A percentile compares a stretch with the other conserved stretches of the same genome.
Evolutionary conservation across 805 yeast genomes (phyloP).

Genomic region (Yamadazyma phyllophila): DNA sequence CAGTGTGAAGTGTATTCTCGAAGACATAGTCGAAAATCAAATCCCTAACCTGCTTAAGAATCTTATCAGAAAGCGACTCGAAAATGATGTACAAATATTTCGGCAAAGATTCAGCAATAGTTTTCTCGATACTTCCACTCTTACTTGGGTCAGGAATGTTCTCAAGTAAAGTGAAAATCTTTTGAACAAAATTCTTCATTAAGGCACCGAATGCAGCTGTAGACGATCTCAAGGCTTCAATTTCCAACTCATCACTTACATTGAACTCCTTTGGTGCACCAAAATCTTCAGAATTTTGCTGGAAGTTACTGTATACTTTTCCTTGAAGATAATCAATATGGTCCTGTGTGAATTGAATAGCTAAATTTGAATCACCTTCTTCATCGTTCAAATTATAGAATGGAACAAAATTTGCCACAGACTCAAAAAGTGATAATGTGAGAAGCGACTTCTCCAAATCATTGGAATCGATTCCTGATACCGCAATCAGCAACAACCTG

Average conservation of each 20-base stretch:
- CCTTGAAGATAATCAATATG: constrained; percentile 58
- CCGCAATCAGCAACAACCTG: constrained; percentile 61
- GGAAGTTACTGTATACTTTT: constrained; percentile 29
- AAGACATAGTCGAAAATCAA: constrained; percentile 56
- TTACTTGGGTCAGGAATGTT: constrained; percentile 60
- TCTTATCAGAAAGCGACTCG: constrained; percentile 60
- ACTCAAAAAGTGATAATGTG: constrained; percentile 65
- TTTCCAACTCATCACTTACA: constrained; percentile 45
- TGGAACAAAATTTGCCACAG: constrained; percentile 72
- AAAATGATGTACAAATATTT: constrained; percentile 38
- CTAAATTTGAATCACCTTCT: constrained; percentile 33
- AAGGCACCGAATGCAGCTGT: constrained; percentile 67
- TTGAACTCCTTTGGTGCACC: constrained; percentile 23
- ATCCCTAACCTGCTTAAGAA: constrained; percentile 46
- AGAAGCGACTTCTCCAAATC: constrained; percentile 73
- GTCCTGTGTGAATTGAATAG: constrained; percentile 57
- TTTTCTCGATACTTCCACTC: constrained; percentile 50
- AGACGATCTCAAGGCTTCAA: constrained; percentile 66
- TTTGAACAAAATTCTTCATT: constrained; percentile 52
- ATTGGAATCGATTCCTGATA: constrained; percentile 86
- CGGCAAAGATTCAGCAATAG: constrained; percentile 38
- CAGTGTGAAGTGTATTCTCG: constrained; percentile 56
- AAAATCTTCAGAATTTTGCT: constrained; percentile 1
- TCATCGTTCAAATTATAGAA: constrained; percentile 56
- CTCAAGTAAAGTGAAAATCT: constrained; percentile 64